phyloP scores from a whole-genome alignment of 169 alveolate genomes.

The Sarcocystis neurona region DNA sequence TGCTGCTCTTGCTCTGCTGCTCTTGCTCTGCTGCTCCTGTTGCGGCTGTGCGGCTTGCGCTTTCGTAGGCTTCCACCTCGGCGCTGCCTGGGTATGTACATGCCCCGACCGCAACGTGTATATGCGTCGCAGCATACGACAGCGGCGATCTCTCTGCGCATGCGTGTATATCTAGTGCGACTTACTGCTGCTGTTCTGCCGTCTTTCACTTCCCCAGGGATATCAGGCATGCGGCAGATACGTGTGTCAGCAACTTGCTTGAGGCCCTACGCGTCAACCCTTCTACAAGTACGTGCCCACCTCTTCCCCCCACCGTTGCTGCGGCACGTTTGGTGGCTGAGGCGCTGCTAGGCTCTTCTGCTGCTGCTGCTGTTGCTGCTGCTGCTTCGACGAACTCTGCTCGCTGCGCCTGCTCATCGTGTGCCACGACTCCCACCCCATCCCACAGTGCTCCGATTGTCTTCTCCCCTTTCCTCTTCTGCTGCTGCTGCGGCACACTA shows the following conservation, averaged over 20 bases:
- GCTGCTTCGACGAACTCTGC: background rate
- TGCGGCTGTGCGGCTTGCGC: too few relatives aligned
- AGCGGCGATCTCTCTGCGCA: too few relatives aligned
- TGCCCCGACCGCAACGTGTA: too few relatives aligned
- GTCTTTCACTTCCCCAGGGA: conserved; percentile 64
- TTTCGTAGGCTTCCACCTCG: too few relatives aligned
- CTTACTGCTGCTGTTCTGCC: too few relatives aligned
- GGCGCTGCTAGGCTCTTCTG: background rate
- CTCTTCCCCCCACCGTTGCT: background rate
- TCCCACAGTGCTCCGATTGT: too few relatives aligned
- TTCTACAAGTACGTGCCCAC: conserved; percentile 24
- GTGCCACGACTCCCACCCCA: background rate
- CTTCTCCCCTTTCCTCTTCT: background rate
- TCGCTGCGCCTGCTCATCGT: background rate
- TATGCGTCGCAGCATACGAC: too few relatives aligned
- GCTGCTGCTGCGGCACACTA: conserved; percentile 6
- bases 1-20: too few relatives aligned
- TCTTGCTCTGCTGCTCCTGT: too few relatives aligned
- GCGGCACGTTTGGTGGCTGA: background rate
- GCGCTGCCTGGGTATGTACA: too few relatives aligned
- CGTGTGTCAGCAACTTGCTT: conserved; percentile 56
- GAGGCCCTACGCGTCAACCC: conserved; percentile 46
- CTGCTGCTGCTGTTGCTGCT: background rate
- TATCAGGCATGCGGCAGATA: conserved; percentile 68
- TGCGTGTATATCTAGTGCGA: too few relatives aligned